Base-by-base conservation (phyloP, 257 asterid species). In the Plantago ovata region DNA sequence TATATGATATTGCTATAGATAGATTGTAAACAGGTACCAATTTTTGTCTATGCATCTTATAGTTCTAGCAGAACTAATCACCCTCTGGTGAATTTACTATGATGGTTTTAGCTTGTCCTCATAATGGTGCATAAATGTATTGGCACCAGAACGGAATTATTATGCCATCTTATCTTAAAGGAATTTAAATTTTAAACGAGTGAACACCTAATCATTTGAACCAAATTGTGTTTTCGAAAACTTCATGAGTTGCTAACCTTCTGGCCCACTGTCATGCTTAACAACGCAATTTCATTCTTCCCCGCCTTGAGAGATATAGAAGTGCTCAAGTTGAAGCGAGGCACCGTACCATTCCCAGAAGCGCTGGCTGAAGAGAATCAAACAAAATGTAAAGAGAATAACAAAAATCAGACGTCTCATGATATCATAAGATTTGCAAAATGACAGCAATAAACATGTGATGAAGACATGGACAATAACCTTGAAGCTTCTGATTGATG, bases 251-350 rank as follows among this genome's bases (percentile, higher is more conserved):
- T 39, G 59, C 68, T 64, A 65, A 89, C 97, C 81, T 82, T 85
- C 63, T 86, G 81, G 50, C 97, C 97, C 7, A 89, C 91, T 3
- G 95, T 72, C 89, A 89, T 79, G 85, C 95, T 82, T 64, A 89
- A 70, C 67, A 89, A 62, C 58, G 94, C 91, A 75, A 89, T 84
- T 53, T 84, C 97, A 56, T 89, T 89, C 66, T 69, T 66, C 56
- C 97, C 97, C 48, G 78, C 74, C 71, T 70, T 77, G 53, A 89
- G 87, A 58, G 74, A 38, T 61, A 89, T 78, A 54, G 89, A 86
- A 64, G 74, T 70, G 62, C 57, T 69, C 56, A 79, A 62, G 62
- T 67, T 86, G 75, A 89, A 89, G 39, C 63, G 74, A 0, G 90
- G 55, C 13, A 77, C 81, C 9, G 95, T 73, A 66, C 92, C 97